These are phyloP conservation scores for Trichoderma gracile DNA, from an alignment of 2,329 filamentous ascomycete species.

Conservation along the genomic window DNA sequence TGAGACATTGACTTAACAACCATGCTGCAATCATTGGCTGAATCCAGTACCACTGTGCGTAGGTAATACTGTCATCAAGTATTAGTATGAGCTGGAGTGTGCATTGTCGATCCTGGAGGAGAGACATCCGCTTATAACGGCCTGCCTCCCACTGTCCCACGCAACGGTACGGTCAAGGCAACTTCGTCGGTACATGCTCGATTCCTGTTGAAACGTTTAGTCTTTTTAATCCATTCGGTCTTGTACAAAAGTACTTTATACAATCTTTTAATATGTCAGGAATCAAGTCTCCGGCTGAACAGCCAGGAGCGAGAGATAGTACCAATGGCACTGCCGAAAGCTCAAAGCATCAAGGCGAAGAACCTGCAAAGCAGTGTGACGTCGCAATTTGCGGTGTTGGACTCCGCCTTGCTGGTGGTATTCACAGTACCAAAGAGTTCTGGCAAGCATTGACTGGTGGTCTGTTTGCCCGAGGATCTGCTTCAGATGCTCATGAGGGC, in stretches of 20 bases:
- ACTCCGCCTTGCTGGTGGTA: conserved; percentile 17
- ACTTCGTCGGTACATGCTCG: neutral
- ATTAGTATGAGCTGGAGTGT: neutral
- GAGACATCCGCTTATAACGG: neutral
- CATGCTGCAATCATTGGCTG: neutral
- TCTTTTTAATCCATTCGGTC: neutral
- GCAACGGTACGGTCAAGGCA: neutral
- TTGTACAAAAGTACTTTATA: neutral
- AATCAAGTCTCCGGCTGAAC: neutral
- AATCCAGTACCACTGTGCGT: neutral
- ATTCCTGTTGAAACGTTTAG: neutral
- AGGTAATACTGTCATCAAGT: neutral
- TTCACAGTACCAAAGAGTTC: conserved; percentile 2
- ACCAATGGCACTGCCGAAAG: neutral
- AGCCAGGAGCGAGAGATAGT: neutral
- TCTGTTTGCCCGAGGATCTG: neutral
- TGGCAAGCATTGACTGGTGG: conserved; percentile 13
- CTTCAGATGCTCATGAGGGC: neutral
- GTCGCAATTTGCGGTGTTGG: conserved; percentile 29
- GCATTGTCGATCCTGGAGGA: neutral
- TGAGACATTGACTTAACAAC: neutral
- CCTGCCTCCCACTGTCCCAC: no score
- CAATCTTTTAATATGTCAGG: conserved; percentile 5
- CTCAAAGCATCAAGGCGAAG: neutral
- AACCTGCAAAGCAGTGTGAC: conserved; percentile 24